Conservation (phyloP, 257 asterid genomes). For the Nicotiana knightiana region DNA sequence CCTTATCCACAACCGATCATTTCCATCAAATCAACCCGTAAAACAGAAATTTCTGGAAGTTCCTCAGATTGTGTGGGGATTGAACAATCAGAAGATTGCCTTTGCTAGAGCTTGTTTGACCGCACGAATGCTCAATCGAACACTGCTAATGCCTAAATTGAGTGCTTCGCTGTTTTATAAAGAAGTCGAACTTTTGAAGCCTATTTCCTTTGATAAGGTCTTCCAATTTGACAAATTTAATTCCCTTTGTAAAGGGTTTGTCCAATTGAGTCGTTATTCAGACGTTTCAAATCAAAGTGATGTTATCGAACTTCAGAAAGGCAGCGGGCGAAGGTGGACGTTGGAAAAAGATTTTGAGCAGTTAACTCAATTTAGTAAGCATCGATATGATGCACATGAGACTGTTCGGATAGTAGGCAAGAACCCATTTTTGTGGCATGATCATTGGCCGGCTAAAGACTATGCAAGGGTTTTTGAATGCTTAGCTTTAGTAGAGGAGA, state of each 20-base stretch:
- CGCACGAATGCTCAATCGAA: conserved; percentile 67
- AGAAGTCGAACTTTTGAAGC: conserved; percentile 64
- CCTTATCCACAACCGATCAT: conserved; percentile 9
- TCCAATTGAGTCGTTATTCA: conserved; percentile 44
- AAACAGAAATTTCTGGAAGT: conserved; percentile 57
- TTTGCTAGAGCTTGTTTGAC: conserved; percentile 86
- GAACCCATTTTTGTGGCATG: conserved; percentile 93
- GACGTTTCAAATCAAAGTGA: conserved; percentile 42
- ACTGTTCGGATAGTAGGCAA: conserved; percentile 54
- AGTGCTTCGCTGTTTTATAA: conserved; percentile 91
- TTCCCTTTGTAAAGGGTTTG: conserved; percentile 65
- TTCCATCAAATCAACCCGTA: neutral
- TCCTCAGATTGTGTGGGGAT: conserved; percentile 88
- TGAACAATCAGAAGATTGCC: conserved; percentile 84
- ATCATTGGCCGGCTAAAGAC: conserved; percentile 85
- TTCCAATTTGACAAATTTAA: conserved; percentile 65
- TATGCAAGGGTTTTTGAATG: conserved; percentile 76
- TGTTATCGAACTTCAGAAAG: conserved; percentile 61
- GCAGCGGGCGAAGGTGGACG: conserved; percentile 92
- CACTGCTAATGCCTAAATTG: conserved; percentile 77
- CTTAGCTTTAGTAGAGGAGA: conserved; percentile 62
- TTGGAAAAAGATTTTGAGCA: conserved; percentile 52
- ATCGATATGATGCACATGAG: conserved; percentile 36
- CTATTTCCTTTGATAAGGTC: conserved; percentile 66
- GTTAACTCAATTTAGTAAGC: conserved; percentile 33